Conservation (phyloP, 345 rosid genomes). For the Brassica carinata region DNA sequence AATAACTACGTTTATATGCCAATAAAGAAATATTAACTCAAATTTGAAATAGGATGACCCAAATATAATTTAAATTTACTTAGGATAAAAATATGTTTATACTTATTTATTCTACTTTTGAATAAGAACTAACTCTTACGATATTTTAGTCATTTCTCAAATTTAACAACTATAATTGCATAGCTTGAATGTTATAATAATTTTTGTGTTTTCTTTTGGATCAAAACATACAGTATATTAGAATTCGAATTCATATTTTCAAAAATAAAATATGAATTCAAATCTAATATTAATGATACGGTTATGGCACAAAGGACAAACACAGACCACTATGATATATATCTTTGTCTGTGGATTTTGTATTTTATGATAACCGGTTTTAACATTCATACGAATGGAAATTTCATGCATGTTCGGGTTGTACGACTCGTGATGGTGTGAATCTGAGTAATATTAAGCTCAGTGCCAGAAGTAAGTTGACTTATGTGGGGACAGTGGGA, state of each 20-base stretch:
- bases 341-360: not conserved
- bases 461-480: not conserved
- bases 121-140: not conserved
- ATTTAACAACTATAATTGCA: not conserved
- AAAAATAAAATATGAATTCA: not conserved
- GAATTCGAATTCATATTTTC: not conserved
- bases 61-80: not conserved
- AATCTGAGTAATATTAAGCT: constrained; percentile 9
- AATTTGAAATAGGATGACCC: not conserved
- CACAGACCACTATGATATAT: not conserved
- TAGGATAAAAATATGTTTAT: not conserved
- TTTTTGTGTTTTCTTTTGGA: not conserved
- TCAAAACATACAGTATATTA: not conserved
- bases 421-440: constrained; percentile 4
- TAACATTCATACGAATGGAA: not conserved
- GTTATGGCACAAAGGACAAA: not conserved
- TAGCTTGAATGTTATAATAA: not conserved
- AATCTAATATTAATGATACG: not conserved
- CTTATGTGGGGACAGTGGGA: constrained; percentile 4
- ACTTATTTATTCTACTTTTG: not conserved
- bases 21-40: not conserved
- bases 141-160: not conserved
- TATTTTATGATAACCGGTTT: not conserved
- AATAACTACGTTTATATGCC: not conserved
- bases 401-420: not conserved